Evolutionary conservation across 768 basidiomycete species (phyloP).

Genomic region (Holtermanniella nyarrowii): DNA sequence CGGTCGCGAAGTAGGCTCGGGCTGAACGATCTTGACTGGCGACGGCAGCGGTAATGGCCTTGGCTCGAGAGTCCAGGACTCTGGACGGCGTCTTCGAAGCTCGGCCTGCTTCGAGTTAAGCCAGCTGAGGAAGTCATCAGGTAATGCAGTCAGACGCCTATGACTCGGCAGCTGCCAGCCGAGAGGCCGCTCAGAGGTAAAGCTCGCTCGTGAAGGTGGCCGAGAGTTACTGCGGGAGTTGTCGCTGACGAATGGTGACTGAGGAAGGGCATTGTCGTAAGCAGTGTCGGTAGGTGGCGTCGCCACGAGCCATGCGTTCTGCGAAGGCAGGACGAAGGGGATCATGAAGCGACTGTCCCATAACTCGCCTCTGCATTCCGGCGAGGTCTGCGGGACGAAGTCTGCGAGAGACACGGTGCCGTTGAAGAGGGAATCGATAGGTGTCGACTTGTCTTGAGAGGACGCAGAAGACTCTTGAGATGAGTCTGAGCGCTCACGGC

Average conservation of each 20-base stretch:
- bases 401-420: constrained; percentile 52
- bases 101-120: constrained; percentile 23
- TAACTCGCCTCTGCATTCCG: constrained; percentile 77
- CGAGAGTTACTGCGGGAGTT: constrained; percentile 9
- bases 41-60: constrained; percentile 9
- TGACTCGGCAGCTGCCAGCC: constrained; percentile 20
- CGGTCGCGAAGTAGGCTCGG: neutral
- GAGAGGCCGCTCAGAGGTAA: constrained; percentile 29
- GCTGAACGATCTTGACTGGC: constrained; percentile 2
- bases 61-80: neutral
- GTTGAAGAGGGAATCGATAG: constrained; percentile 74
- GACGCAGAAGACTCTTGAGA: neutral
- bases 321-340: constrained; percentile 67
- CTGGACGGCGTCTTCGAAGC: constrained; percentile 2
- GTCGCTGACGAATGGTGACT: constrained; percentile 20
- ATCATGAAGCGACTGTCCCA: constrained; percentile 90
- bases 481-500: constrained; percentile 49
- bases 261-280: constrained; percentile 14
- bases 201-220: constrained; percentile 27
- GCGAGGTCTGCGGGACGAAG: constrained; percentile 69
- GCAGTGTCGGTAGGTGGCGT: constrained; percentile 28
- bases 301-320: constrained; percentile 62
- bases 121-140: constrained; percentile 37
- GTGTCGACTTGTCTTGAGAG: constrained; percentile 23
- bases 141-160: constrained; percentile 17